Evolutionary conservation across 1,284 basidiomycete genomes (phyloP), one percentile per base, ranked within the genome.

Genomic region (Apiotrichum domesticum): DNA sequence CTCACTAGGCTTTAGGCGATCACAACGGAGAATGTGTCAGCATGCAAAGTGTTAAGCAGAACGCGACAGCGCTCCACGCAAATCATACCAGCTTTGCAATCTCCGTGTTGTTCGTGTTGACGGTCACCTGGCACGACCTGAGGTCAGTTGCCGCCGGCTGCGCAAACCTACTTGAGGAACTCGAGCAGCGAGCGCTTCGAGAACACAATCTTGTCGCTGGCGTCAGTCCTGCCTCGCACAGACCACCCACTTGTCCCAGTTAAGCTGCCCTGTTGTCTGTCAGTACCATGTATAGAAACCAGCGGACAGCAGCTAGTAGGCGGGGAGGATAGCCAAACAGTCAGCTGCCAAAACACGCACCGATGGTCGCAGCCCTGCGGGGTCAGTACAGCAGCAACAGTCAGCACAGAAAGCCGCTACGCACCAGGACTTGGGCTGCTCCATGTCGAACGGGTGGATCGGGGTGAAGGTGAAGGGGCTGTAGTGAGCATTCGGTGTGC

Each of bases 181-280:
- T 77, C 75, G 46, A 77, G 67, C 39, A 77, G 62, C 52, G 74
- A 75, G 58, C 75, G 66, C 62, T 77, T 77, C 51, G 73, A 73
- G 65, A 77, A 77, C 54, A 75, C 71, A 46, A 75, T 75, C 68
- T 75, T 75, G 65, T 75, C 73, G 52, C 73, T 75, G 56, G 3
- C 2, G 10, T 13, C 7, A 39, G 37, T 13, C 7, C 37, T 7
- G 13, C 37, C 11, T 21, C 21, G 32, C n/a, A 14, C 32, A 15
- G 15, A 29, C 29, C 1, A 56, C 70, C 56, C 51, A 75, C 73
- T 64, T 72, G 66, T 77, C 75, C 75, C 75, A 77, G 61, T 77
- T 57, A 65, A 77, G 63, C 63, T 69, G 69, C 34, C 73, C 74
- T 73, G 40, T 32, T 5, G 50, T 13, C 8, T 13, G 59, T 57